phyloP scores from a whole-genome alignment of 441 rosid genomes.

The Gossypium lobatum region DNA sequence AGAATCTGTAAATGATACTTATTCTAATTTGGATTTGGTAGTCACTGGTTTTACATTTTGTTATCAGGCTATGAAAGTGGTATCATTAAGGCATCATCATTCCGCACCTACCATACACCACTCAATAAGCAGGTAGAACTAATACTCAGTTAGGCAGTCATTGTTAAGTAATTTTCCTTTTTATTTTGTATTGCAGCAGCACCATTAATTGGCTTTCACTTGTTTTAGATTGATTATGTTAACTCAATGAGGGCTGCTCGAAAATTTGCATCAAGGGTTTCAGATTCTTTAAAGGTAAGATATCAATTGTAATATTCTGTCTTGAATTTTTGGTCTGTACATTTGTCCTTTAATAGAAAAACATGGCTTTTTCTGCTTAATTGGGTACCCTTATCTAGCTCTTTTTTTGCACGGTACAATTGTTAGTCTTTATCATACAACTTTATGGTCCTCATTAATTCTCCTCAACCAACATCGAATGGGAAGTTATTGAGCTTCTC shows the following conservation, averaged over 20 bases:
- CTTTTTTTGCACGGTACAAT: background rate
- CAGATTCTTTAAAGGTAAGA: conserved; percentile 77
- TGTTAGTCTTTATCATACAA: background rate
- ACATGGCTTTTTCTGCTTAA: conserved; percentile 8
- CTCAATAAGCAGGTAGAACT: conserved; percentile 80
- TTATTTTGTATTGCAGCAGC: background rate
- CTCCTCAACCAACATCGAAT: background rate
- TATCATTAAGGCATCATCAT: conserved; percentile 84
- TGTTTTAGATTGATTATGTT: conserved; percentile 68
- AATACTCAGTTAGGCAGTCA: conserved; percentile 5
- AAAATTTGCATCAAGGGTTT: conserved; percentile 70
- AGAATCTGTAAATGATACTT: background rate
- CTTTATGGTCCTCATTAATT: conserved; percentile 6
- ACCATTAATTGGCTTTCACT: conserved; percentile 10
- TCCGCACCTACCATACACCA: conserved; percentile 98
- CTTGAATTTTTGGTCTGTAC: background rate
- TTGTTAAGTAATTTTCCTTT: conserved; percentile 9
- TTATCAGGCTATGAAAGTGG: conserved; percentile 69
- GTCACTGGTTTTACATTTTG: conserved; percentile 1
- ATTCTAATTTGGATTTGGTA: conserved; percentile 5
- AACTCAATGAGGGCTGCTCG: conserved; percentile 92
- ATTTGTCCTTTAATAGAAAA: background rate
- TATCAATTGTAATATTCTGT: background rate
- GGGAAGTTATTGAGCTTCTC: background rate
- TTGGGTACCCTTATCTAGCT: background rate